Conservation (phyloP, 129 eudicot species). For the Calendula officinalis region DNA sequence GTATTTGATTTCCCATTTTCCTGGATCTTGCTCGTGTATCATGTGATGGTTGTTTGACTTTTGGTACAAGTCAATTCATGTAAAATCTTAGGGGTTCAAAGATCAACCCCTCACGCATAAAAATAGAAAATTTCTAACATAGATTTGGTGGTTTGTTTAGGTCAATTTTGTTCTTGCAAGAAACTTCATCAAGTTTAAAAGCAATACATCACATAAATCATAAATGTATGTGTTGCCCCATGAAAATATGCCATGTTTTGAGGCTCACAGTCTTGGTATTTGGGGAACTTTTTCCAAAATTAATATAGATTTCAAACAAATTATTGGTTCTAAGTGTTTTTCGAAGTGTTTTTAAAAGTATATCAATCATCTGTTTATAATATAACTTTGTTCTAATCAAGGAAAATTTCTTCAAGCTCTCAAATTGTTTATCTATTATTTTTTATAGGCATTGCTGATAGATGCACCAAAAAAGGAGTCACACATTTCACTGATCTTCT, state of each 20-base stretch:
- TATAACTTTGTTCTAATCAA: background rate
- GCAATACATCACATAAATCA: too few species aligned
- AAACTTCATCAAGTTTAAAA: too few species aligned
- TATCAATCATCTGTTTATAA: too few species aligned
- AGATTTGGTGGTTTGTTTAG: background rate
- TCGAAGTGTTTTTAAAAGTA: background rate
- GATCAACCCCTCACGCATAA: too few species aligned
- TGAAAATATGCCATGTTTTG: slow-evolving; percentile 11
- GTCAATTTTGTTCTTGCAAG: slow-evolving; percentile 8
- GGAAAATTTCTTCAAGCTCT: background rate
- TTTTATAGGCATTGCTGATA: slow-evolving; percentile 65
- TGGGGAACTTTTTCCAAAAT: slow-evolving; percentile 1
- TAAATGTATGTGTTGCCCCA: slow-evolving; percentile 6
- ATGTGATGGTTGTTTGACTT: background rate
- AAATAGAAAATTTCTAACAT: too few species aligned
- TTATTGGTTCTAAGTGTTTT: slow-evolving; percentile 9
- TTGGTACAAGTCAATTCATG: slow-evolving; percentile 8
- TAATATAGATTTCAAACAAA: slow-evolving; percentile 1
- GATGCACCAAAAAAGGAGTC: slow-evolving; percentile 52
- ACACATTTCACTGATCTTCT: slow-evolving; percentile 55
- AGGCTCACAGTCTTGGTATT: slow-evolving; percentile 3
- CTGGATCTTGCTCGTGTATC: background rate
- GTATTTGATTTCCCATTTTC: background rate
- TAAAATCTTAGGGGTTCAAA: background rate
- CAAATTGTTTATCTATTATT: background rate